Conservation (phyloP, 2,329 filamentous ascomycete species). For the Fusarium hainanense region DNA sequence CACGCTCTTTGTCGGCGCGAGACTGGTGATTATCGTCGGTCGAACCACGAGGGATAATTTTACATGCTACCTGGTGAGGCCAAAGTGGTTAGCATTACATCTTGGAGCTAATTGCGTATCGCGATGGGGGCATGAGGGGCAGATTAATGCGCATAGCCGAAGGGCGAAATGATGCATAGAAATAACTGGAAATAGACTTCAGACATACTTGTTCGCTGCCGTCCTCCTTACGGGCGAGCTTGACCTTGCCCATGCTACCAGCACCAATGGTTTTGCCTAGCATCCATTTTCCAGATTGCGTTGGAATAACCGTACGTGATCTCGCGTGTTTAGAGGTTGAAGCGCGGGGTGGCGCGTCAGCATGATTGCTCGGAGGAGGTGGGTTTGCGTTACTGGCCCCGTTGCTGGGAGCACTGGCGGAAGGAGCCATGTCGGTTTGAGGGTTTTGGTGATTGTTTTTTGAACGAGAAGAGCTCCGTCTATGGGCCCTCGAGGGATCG, state of each 20-base stretch:
- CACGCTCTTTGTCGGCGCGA: constrained; percentile 81
- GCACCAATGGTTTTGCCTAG: constrained; percentile 97
- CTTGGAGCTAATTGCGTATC: constrained; percentile 9
- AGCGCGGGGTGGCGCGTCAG: constrained; percentile 52
- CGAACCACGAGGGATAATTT: constrained; percentile 93
- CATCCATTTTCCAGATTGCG: constrained; percentile 91
- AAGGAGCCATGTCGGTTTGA: constrained; percentile 61
- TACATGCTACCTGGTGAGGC: constrained; percentile 79
- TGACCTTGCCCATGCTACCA: constrained; percentile 99
- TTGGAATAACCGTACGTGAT: constrained; percentile 85
- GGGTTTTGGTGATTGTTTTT: constrained; percentile 51
- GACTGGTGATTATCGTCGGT: constrained; percentile 83
- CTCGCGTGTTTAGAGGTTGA: constrained; percentile 63
- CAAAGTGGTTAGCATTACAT: constrained; percentile 27
- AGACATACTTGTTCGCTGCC: constrained; percentile 86
- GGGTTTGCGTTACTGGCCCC: constrained; percentile 64
- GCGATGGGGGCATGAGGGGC: constrained; percentile 23
- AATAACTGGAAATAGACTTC: neutral
- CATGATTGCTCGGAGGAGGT: constrained; percentile 54
- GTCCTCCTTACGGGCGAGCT: constrained; percentile 90
- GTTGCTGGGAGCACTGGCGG: constrained; percentile 63
- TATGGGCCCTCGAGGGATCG: constrained; percentile 60
- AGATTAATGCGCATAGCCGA: constrained; percentile 14
- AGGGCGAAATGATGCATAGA: neutral
- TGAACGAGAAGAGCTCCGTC: constrained; percentile 63